phyloP scores from a whole-genome alignment of 345 rosid species.

The Eucalyptus rudis region DNA sequence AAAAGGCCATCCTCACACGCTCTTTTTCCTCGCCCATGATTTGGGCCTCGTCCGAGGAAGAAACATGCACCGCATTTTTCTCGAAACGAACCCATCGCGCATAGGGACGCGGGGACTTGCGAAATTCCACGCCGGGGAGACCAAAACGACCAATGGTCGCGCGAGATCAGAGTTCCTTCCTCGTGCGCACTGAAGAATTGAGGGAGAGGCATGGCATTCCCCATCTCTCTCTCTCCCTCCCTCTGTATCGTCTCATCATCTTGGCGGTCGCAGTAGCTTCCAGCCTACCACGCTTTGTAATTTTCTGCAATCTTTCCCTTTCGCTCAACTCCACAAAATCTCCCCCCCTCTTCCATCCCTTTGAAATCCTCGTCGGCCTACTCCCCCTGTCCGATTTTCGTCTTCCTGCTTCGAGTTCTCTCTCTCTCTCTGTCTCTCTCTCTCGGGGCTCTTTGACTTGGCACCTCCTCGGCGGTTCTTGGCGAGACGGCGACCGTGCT shows the following conservation, averaged over 20 bases:
- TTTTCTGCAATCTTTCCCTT: background rate
- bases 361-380: background rate
- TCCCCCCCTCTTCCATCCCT: background rate
- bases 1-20: background rate
- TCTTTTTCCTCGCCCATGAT: rapidly evolving
- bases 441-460: background rate
- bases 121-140: background rate
- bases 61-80: background rate
- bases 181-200: background rate
- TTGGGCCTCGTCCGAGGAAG: background rate
- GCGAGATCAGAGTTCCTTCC: background rate
- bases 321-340: background rate
- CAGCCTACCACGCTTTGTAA: background rate
- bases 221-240: background rate
- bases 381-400: background rate
- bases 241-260: background rate
- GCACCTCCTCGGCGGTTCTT: background rate
- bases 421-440: too few relatives aligned
- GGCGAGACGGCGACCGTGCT: background rate
- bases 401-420: background rate
- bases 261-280: background rate
- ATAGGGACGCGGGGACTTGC: background rate
- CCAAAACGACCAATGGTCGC: background rate
- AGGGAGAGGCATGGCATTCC: background rate
- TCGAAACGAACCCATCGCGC: background rate